These are phyloP conservation scores for Penicillium desertorum DNA, from an alignment of 495 filamentous ascomycete genomes.

Conservation along the genomic window DNA sequence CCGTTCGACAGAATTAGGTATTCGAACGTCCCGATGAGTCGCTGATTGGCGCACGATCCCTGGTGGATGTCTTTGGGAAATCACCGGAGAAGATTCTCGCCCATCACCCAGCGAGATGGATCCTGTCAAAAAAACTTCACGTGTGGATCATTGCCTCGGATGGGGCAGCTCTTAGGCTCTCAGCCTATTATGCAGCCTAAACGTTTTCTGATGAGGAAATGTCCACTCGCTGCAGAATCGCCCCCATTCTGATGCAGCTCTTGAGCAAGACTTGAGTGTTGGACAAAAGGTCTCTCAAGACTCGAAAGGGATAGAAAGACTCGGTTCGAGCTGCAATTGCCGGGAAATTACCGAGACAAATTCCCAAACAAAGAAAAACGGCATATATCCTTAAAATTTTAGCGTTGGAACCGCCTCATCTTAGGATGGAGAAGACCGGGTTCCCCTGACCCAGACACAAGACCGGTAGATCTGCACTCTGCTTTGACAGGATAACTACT, in stretches of 20 bases:
- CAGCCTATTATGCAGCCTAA: constrained; percentile 18
- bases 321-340: constrained; percentile 9
- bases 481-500: constrained; percentile 16
- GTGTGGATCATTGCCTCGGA: constrained; percentile 7
- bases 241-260: background rate
- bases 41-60: background rate
- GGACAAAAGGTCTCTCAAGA: background rate
- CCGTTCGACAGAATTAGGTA: background rate
- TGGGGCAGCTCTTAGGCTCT: background rate
- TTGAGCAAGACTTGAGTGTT: background rate
- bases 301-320: background rate
- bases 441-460: constrained; percentile 32
- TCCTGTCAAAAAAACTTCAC: constrained; percentile 14
- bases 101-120: background rate
- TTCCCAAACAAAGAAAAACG: constrained; percentile 13
- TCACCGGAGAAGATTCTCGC: background rate
- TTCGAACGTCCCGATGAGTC: background rate
- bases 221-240: constrained; percentile 18
- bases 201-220: constrained; percentile 19
- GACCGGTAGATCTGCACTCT: constrained; percentile 28
- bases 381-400: constrained; percentile 28
- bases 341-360: constrained; percentile 10
- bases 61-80: constrained; percentile 4
- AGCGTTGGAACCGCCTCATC: constrained; percentile 28
- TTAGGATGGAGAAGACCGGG: constrained; percentile 27